phyloP scores from a whole-genome alignment of 1,284 basidiomycete genomes.

The Tilletia indica region DNA sequence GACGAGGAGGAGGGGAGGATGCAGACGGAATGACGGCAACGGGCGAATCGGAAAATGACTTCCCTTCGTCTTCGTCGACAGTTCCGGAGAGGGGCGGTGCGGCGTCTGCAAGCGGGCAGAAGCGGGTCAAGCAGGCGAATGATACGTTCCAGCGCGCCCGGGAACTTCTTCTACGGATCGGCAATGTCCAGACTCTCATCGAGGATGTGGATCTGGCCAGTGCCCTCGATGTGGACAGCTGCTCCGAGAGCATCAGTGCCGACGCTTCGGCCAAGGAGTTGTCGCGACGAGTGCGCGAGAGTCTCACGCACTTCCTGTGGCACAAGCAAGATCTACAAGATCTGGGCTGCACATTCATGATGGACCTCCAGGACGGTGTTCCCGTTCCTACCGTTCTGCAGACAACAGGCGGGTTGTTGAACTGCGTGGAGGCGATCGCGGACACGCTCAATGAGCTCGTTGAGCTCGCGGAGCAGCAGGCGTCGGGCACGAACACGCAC shows the following conservation, averaged over 20 bases:
- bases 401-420: neutral
- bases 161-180: constrained; percentile 24
- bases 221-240: constrained; percentile 42
- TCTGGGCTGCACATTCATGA: constrained; percentile 27
- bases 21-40: neutral
- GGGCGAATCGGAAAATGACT: neutral
- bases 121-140: neutral
- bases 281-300: constrained; percentile 25
- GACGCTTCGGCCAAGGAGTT: constrained; percentile 23
- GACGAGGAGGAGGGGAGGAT: neutral
- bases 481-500: constrained; percentile 26
- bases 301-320: constrained; percentile 31
- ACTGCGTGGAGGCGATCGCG: constrained; percentile 20
- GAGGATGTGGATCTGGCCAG: constrained; percentile 46
- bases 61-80: neutral
- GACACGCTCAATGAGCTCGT: constrained; percentile 28
- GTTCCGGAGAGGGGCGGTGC: no score
- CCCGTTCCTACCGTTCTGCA: constrained; percentile 12
- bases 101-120: no score
- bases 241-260: constrained; percentile 24
- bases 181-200: constrained; percentile 28
- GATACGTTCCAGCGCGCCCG: neutral
- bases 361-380: constrained; percentile 32
- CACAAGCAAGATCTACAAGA: constrained; percentile 45
- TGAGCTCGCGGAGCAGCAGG: constrained; percentile 38